Percentiles rank a stretch among this genome's conserved stretches.
These are phyloP conservation scores for Epithele typhae DNA, from an alignment of 768 basidiomycete species.

Conservation along the genomic window DNA sequence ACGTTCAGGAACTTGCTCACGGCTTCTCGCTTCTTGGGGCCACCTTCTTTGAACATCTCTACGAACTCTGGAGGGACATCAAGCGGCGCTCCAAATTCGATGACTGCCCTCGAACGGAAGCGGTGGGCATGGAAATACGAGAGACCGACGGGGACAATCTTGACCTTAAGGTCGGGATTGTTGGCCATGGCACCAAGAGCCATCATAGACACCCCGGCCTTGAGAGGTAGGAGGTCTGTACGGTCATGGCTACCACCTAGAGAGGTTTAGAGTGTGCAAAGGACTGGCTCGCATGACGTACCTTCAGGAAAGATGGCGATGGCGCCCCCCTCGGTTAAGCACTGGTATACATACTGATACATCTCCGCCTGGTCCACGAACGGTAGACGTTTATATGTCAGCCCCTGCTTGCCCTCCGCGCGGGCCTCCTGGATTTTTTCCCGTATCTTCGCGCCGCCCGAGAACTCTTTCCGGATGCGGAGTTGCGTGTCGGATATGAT, in stretches of 20 bases:
- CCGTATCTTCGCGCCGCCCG: conserved; percentile 58
- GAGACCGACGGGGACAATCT: conserved; percentile 69
- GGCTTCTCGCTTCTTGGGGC: conserved; percentile 83
- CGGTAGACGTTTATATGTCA: conserved; percentile 80
- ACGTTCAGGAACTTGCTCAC: conserved; percentile 85
- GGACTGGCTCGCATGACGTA: conserved; percentile 37
- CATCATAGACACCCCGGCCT: conserved; percentile 98
- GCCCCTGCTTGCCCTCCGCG: conserved; percentile 50
- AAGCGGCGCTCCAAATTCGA: conserved; percentile 91
- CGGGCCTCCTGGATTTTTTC: conserved; percentile 63
- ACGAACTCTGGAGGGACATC: conserved; percentile 89
- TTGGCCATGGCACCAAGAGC: conserved; percentile 97
- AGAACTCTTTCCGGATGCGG: conserved; percentile 82
- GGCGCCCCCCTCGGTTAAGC: conserved; percentile 77
- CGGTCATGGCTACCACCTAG: conserved; percentile 97
- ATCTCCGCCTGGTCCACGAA: conserved; percentile 92
- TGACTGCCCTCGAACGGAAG: conserved; percentile 94
- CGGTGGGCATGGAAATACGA: conserved; percentile 43
- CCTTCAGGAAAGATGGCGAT: conserved; percentile 99
- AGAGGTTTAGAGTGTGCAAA: neutral
- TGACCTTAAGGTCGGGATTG: conserved; percentile 79
- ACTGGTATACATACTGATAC: conserved; percentile 90
- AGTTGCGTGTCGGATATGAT: conserved; percentile 86
- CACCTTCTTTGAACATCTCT: conserved; percentile 88
- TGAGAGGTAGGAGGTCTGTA: conserved; percentile 91